Conservation (phyloP, 2,329 filamentous ascomycete genomes). For the Cercospora nicotianae region DNA sequence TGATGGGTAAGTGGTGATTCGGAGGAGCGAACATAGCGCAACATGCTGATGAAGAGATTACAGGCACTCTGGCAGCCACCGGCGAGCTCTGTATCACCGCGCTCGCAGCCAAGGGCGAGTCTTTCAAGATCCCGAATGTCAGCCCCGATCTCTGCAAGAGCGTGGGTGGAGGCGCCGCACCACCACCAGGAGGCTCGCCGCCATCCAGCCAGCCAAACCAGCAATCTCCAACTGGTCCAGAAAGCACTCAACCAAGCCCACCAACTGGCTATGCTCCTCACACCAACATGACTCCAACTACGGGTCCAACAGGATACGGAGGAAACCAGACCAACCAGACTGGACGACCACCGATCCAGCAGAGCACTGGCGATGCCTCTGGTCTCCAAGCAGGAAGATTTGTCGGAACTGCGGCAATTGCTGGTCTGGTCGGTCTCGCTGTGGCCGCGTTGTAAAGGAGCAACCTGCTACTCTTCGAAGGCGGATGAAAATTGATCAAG, state of each 20-base stretch:
- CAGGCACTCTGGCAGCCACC: slow-evolving; percentile 14
- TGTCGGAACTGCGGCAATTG: slow-evolving; percentile 1
- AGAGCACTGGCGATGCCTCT: slow-evolving; percentile 11
- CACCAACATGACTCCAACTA: slow-evolving; percentile 3
- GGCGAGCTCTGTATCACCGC: slow-evolving; percentile 31
- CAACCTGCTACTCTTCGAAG: not conserved
- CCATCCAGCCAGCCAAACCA: not conserved
- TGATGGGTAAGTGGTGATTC: slow-evolving; percentile 40
- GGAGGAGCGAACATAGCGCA: not conserved
- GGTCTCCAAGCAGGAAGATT: not conserved
- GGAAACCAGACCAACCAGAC: not conserved
- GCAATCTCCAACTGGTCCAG: slow-evolving; percentile 8
- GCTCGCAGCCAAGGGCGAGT: slow-evolving; percentile 24
- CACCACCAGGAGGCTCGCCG: not conserved
- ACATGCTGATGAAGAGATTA: not conserved
- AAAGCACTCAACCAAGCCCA: not conserved
- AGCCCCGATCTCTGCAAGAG: slow-evolving; percentile 24
- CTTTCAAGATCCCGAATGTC: slow-evolving; percentile 16
- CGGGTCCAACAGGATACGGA: not conserved
- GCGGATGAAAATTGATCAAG: not conserved
- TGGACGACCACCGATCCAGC: not conserved
- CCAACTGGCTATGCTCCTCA: slow-evolving; percentile 8
- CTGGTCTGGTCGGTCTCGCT: slow-evolving; percentile 3
- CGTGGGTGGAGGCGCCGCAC: not conserved
- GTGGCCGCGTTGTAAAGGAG: slow-evolving; percentile 2